These are phyloP conservation scores for Thuja plicata DNA, from an alignment of 83 land plant genomes.

Conservation along the genomic window DNA sequence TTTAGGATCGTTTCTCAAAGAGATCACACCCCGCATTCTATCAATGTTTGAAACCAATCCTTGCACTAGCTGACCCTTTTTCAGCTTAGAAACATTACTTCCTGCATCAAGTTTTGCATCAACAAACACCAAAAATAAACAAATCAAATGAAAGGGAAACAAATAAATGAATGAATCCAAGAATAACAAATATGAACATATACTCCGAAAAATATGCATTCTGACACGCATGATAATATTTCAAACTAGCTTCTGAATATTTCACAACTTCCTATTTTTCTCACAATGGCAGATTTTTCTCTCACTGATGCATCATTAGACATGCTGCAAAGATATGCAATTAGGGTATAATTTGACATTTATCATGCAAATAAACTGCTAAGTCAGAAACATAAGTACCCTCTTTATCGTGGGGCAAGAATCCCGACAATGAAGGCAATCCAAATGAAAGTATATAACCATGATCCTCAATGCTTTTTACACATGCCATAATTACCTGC, in stretches of 20 bases:
- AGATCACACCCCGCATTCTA: slow-evolving; percentile 62
- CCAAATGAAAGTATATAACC: slow-evolving; percentile 95
- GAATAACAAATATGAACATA: not conserved
- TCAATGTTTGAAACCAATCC: slow-evolving; percentile 70
- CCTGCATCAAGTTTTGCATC: not conserved
- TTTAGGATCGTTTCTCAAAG: slow-evolving; percentile 50
- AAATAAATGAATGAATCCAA: not conserved
- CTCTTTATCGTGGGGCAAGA: slow-evolving; percentile 45
- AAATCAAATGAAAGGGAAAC: not conserved
- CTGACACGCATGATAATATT: not conserved
- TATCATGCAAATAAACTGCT: not conserved
- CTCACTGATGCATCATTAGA: not conserved
- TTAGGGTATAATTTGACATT: not conserved
- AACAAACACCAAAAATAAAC: not conserved
- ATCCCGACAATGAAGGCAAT: slow-evolving; percentile 73
- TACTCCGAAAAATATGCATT: not conserved
- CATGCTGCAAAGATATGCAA: not conserved
- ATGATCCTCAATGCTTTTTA: slow-evolving; percentile 93
- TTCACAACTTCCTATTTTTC: not conserved
- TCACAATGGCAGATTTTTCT: not conserved
- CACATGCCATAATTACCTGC: slow-evolving; percentile 73
- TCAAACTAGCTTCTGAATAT: not conserved
- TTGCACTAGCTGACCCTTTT: slow-evolving; percentile 69
- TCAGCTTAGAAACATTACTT: slow-evolving; percentile 27
- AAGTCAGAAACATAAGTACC: slow-evolving; percentile 10